Base-by-base conservation (phyloP, 148 eudicot genomes). In the Spergularia marina region DNA sequence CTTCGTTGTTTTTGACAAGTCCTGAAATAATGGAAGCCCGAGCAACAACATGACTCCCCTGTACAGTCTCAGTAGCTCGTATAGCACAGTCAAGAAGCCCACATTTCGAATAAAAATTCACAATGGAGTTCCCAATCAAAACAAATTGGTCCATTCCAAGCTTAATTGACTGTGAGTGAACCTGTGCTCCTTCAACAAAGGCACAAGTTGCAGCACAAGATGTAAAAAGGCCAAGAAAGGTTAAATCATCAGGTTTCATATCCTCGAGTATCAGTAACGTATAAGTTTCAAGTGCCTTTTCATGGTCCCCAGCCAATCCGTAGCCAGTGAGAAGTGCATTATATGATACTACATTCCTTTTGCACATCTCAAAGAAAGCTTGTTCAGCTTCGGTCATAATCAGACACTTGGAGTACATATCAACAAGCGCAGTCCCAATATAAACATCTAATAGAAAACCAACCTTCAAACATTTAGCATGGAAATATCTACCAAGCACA, bases 391-490 rank as follows among this genome's bases (percentile, higher is more conserved):
- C 82, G 60, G 17, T 77, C 78, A 85, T 85, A 8, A 69, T 76
- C 65, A 85, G 71, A 77, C 63, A 82, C 77, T 85, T 85, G 60
- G 85, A 77, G 77, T 85, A 85, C 87, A 85, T 82, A 71, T 85
- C 87, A 74, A 82, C 69, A 71, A 80, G 21, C 47, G 81, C 82
- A 66, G 87, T 83, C 51, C 83, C 76, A 71, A 82, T 54, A 18
- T 76, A 85, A 74, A 82, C 79, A 70, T 85, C 87, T 4, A 70
- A 74, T 6, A 74, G 53, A 53, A 65, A 74, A 41, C 87, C 87
- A 65, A 70, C 16, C 51, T 79, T 76, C 75, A 85, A 51, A 34
- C 73, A 44, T 47, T 73, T 80, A 41, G 76, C 85, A 77, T 82
- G 85, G 34, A 74, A 57, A 49, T 75, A 71, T 72, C 73, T 80